These are phyloP conservation scores for Mucor mucedo DNA, from an alignment of 371 early-diverging fungal genomes.

Conservation along the genomic window DNA sequence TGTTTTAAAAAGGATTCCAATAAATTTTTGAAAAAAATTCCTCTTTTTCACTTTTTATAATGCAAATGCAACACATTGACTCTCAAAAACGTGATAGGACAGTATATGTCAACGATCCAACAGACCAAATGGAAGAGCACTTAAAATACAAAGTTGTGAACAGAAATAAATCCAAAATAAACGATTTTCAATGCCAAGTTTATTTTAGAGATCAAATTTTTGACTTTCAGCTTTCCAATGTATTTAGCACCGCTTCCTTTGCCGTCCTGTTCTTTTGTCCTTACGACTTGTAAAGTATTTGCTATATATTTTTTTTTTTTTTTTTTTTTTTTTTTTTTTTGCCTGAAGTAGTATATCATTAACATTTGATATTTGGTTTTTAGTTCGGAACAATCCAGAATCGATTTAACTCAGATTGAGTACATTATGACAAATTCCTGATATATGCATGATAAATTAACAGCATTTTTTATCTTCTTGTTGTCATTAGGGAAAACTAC, in stretches of 20 bases:
- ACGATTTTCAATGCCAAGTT: constrained; percentile 23
- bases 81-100: not conserved
- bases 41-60: too few relatives aligned
- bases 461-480: not conserved
- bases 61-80: too few relatives aligned
- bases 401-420: constrained; percentile 27
- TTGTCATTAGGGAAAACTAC: constrained; percentile 8
- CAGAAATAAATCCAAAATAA: not conserved
- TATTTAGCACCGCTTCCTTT: constrained; percentile 4
- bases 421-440: constrained; percentile 3
- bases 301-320: too few relatives aligned
- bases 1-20: too few relatives aligned
- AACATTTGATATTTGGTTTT: not conserved
- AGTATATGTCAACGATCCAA: not conserved
- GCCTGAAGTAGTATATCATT: too few relatives aligned
- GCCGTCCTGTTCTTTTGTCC: constrained; percentile 31
- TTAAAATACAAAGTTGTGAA: not conserved
- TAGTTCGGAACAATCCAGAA: constrained; percentile 24
- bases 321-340: too few relatives aligned
- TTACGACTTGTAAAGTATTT: constrained; percentile 32
- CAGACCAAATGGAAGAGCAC: not conserved
- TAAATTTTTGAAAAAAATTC: too few relatives aligned
- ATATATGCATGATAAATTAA: not conserved
- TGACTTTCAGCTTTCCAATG: constrained; percentile 13
- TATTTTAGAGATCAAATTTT: constrained; percentile 16